These are phyloP conservation scores for Thalassiosira profunda DNA, from an alignment of 108 stramenopile species.

Conservation along the genomic window DNA sequence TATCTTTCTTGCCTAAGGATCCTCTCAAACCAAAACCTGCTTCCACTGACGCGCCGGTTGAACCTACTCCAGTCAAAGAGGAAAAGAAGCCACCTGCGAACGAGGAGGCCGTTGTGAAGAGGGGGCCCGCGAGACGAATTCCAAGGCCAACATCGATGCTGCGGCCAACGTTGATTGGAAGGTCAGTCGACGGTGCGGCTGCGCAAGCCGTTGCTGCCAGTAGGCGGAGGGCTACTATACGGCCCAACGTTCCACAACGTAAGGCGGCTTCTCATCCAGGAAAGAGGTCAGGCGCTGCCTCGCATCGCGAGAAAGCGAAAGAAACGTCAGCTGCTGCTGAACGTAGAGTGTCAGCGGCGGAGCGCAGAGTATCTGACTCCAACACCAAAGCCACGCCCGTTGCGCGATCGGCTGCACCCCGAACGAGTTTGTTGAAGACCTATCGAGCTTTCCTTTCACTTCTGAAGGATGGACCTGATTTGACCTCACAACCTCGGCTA, in stretches of 20 bases:
- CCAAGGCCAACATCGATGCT: conserved; percentile 63
- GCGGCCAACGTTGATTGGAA: conserved; percentile 79
- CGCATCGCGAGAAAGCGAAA: conserved; percentile 12
- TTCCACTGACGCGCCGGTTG: neutral
- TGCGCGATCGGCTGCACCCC: neutral
- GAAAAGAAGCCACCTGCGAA: neutral
- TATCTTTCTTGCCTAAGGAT: conserved; percentile 17
- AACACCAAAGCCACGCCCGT: conserved; percentile 7
- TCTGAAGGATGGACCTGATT: conserved; percentile 6
- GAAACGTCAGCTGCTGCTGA: conserved; percentile 2
- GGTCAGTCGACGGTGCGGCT: conserved; percentile 81
- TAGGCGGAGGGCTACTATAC: conserved; percentile 50
- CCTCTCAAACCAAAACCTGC: conserved; percentile 4
- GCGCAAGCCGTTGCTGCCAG: conserved; percentile 75
- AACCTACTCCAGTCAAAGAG: conserved; percentile 3
- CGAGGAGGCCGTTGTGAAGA: conserved; percentile 7
- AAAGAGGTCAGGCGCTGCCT: neutral
- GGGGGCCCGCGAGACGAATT: conserved; percentile 43
- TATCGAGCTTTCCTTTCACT: conserved; percentile 12
- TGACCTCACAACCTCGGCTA: neutral
- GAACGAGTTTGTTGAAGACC: conserved; percentile 13
- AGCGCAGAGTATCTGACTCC: conserved; percentile 1
- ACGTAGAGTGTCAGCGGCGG: conserved; percentile 2
- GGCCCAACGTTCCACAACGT: conserved; percentile 15
- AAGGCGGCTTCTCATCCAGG: conserved; percentile 19